phyloP scores from a whole-genome alignment of 2,329 filamentous ascomycete species.

The Colletotrichum zoysiae region DNA sequence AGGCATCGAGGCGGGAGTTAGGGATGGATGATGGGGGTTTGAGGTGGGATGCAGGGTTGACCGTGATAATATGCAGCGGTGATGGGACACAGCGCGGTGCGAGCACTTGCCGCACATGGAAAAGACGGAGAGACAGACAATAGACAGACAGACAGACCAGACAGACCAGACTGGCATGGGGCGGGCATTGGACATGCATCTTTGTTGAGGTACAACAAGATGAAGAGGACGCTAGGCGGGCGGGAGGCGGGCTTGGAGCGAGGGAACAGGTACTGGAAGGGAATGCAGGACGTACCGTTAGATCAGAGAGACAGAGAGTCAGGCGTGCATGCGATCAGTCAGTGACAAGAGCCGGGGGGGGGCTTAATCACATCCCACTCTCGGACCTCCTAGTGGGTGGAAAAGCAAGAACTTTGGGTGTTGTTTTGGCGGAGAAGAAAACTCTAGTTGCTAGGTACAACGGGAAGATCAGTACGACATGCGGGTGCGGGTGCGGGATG shows the following conservation, averaged over 20 bases:
- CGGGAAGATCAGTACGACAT: conserved; percentile 25
- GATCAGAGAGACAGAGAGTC: conserved; percentile 24
- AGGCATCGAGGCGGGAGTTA: conserved; percentile 37
- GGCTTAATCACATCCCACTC: conserved; percentile 41
- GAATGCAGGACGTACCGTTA: conserved; percentile 39
- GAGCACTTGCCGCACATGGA: conserved; percentile 39
- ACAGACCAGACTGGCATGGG: conserved; percentile 38
- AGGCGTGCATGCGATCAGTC: conserved; percentile 41
- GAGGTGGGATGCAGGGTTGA: conserved; percentile 40
- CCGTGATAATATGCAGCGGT: conserved; percentile 37
- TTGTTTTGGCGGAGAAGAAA: conserved; percentile 36
- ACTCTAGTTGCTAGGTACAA: conserved; percentile 41
- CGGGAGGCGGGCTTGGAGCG: conserved; percentile 3
- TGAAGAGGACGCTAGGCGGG: conserved; percentile 8
- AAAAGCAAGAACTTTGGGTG: conserved; percentile 39
- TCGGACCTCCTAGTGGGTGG: conserved; percentile 34
- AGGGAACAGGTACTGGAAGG: conserved; percentile 21
- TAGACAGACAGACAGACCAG: no score
- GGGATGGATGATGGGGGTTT: conserved; percentile 40
- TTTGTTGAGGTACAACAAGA: conserved; percentile 25
- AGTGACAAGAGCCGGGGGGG: conserved; percentile 36
- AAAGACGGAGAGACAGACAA: conserved; percentile 24
- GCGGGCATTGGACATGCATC: conserved; percentile 37
- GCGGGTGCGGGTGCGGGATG: conserved; percentile 22
- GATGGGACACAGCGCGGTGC: conserved; percentile 40